Base-by-base conservation (phyloP, 2,329 filamentous ascomycete species). In the Hymenoscyphus fructigenus region DNA sequence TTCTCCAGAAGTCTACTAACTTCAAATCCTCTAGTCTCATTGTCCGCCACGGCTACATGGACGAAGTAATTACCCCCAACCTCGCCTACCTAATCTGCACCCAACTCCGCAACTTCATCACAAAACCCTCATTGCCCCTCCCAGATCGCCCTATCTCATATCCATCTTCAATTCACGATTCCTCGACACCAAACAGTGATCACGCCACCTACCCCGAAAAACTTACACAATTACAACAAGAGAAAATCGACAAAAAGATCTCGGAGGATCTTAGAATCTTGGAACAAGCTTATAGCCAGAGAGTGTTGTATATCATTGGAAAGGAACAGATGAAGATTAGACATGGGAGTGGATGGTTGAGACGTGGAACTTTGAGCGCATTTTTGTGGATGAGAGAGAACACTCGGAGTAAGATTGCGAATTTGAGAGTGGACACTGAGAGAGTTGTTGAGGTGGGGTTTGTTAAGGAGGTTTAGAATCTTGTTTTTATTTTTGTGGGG, bases 31-130 rank as follows among this genome's bases (percentile, higher is more conserved):
- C 4, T 53, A 53, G 88, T 2, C 80, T 92, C 2, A 84, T 90
- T 3, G 81, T 91, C 1, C 84, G 89, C 15, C 87, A 91, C 72
- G 90, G 90, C 1, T 92, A 89, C 75, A 89, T 85, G 78, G 90
- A 92, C 70, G 85, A 90, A 69, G 83, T 91, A 23, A 83, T 92
- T 57, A 88, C 84, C 0, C 84, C 84, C 0, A 85, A 90, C 67
- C 80, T 92, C 7, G 88, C 82, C 0, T 78, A 80, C 1, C 74
- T 89, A 1, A 82, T 91, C 34, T 85, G 83, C 66, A 65, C 87
- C 63, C 82, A 90, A 66, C 78, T 90, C 44, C 80, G 81, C 36
- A 71, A 77, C 10, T 84, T 80, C 66, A 75, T 88, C 38, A 74
- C 65, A 20, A 68, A 62, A 57, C 47, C 56, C 29, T 58, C 47